phyloP scores from a whole-genome alignment of 805 yeast species.

The Candida anglica region DNA sequence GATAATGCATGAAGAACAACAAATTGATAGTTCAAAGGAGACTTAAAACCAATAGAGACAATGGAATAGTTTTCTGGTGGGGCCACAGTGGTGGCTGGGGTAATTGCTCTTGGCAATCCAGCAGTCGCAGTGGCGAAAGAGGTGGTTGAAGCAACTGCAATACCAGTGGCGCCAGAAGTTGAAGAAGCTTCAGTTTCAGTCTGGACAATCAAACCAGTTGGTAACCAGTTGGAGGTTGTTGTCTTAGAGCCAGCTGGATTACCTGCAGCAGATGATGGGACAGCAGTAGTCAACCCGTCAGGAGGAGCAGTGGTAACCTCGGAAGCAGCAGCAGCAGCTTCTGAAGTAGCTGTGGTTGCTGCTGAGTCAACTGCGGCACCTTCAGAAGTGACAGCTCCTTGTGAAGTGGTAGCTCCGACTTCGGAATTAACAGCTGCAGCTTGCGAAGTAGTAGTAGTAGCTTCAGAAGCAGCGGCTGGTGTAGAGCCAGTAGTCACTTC shows the following conservation, averaged over 20 bases:
- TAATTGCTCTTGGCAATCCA: conserved; percentile 72
- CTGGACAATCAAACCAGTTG: conserved; percentile 28
- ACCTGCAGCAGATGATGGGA: conserved; percentile 5
- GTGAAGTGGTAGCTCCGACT: conserved; percentile 3
- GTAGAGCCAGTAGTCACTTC: conserved; percentile 1
- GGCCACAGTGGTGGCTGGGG: conserved; percentile 55
- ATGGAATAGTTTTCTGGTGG: conserved; percentile 45
- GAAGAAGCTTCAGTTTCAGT: conserved; percentile 11
- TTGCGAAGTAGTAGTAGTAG: conserved; percentile 4
- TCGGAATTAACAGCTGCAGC: too few species aligned
- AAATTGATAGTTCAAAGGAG: conserved; percentile 78
- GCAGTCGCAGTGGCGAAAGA: conserved; percentile 32
- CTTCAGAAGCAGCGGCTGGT: conserved; percentile 4
- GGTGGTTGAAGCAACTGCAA: conserved; percentile 28
- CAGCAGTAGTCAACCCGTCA: conserved; percentile 1
- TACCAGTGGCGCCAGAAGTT: conserved; percentile 11
- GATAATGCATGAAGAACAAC: conserved; percentile 69
- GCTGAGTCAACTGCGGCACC: conserved; percentile 8
- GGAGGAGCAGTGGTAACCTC: conserved; percentile 1
- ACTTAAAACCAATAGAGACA: conserved; percentile 74
- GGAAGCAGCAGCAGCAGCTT: conserved; percentile 5
- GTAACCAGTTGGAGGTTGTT: conserved; percentile 27
- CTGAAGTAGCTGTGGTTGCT: conserved; percentile 4
- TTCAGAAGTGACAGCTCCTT: conserved; percentile 9
- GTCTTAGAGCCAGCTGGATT: conserved; percentile 7